Percentiles rank a stretch among this genome's conserved stretches.
Evolutionary conservation across 2,329 filamentous ascomycete species (phyloP).

Genomic region (Tolypocladium paradoxum): DNA sequence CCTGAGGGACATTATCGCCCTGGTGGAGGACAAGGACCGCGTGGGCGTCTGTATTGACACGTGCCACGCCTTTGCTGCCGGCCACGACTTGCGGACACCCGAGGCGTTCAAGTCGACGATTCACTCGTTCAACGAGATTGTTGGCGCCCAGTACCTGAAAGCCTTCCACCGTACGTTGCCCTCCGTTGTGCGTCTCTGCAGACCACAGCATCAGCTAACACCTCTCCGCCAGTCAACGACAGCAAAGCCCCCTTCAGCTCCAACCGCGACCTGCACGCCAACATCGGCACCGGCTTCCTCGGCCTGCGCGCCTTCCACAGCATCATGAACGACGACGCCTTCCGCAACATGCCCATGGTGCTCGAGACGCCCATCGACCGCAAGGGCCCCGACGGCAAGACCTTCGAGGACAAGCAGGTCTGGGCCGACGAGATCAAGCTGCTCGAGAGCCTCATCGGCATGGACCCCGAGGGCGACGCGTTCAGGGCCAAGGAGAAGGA

Average conservation of each 20-base stretch:
- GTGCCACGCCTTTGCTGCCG: slow-evolving; percentile 90
- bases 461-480: slow-evolving; percentile 64
- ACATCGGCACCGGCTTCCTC: slow-evolving; percentile 91
- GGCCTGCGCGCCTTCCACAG: slow-evolving; percentile 85
- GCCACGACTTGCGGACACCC: slow-evolving; percentile 76
- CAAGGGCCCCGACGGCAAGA: slow-evolving; percentile 53
- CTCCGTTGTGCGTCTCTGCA: not conserved
- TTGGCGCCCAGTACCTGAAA: slow-evolving; percentile 69
- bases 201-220: not conserved
- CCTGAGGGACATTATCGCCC: slow-evolving; percentile 69
- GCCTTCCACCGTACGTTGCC: slow-evolving; percentile 55
- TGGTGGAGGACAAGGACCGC: slow-evolving; percentile 68
- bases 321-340: slow-evolving; percentile 70
- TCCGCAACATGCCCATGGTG: slow-evolving; percentile 77
- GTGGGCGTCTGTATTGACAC: slow-evolving; percentile 95
- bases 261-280: slow-evolving; percentile 82
- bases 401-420: slow-evolving; percentile 65
- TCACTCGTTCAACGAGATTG: slow-evolving; percentile 61
- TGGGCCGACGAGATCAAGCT: slow-evolving; percentile 96
- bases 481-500: slow-evolving; percentile 56
- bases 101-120: slow-evolving; percentile 65
- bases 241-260: slow-evolving; percentile 81
- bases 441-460: slow-evolving; percentile 76
- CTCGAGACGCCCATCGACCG: slow-evolving; percentile 90
- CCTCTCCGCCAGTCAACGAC: slow-evolving; percentile 57